phyloP scores from a whole-genome alignment of 2,329 filamentous ascomycete species.

The Scedosporium apiospermum region DNA sequence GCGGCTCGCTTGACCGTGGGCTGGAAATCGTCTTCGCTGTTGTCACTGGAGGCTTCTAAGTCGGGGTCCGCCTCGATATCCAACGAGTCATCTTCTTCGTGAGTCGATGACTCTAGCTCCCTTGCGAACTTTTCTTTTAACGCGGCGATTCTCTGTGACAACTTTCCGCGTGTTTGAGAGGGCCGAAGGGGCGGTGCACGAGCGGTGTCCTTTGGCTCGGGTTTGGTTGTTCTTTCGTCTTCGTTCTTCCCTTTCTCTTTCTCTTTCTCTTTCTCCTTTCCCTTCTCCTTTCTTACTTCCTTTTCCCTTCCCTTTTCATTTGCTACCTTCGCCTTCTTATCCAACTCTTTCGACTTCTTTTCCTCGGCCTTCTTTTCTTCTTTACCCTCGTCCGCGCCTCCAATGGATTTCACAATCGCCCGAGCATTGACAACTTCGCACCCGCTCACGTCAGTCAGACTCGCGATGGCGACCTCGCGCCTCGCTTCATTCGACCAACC shows the following conservation, averaged over 20 bases:
- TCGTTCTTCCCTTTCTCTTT: neutral
- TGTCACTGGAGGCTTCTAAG: neutral
- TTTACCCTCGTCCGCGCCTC: constrained; percentile 7
- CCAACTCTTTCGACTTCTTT: constrained; percentile 1
- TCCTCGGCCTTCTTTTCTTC: constrained; percentile 10
- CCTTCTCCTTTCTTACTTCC: neutral
- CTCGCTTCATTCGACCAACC: constrained; percentile 64
- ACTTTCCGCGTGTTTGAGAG: neutral
- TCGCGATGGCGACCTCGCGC: constrained; percentile 60
- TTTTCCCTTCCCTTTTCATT: neutral
- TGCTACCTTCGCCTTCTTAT: constrained; percentile 5
- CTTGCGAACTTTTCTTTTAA: neutral
- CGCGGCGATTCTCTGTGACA: constrained; percentile 7
- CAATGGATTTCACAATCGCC: neutral
- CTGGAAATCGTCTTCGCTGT: neutral
- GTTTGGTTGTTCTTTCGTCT: constrained; percentile 10
- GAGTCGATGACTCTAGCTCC: constrained; percentile 1
- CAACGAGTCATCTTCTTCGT: neutral
- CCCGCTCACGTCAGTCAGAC: constrained; percentile 65
- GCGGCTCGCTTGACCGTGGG: neutral
- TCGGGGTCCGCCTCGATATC: neutral
- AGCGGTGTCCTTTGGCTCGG: neutral
- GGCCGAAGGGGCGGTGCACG: neutral
- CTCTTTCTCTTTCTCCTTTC: neutral
- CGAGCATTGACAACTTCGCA: constrained; percentile 41